Conservation (phyloP, 2,329 filamentous ascomycete genomes). For the Westerdykella sp. region DNA sequence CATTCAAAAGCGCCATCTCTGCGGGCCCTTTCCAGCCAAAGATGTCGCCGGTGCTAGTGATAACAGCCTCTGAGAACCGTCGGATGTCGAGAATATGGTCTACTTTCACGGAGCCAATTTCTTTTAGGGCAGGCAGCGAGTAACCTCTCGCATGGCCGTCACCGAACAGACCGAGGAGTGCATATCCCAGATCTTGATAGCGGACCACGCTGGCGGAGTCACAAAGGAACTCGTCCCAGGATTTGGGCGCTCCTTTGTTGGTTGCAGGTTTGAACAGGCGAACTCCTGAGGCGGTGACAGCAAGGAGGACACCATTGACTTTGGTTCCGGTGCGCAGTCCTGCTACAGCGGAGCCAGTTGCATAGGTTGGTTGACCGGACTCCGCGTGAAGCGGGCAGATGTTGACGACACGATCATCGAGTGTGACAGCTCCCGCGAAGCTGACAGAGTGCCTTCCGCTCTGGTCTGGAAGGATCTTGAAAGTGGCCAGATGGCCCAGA, state of each 20-base stretch:
- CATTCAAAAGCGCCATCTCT: conserved; percentile 74
- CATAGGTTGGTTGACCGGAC: conserved; percentile 67
- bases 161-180: conserved; percentile 76
- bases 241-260: conserved; percentile 84
- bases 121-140: conserved; percentile 80
- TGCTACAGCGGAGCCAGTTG: conserved; percentile 69
- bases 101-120: conserved; percentile 65
- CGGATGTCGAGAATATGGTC: conserved; percentile 63
- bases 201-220: conserved; percentile 72
- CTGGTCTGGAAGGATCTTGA: conserved; percentile 74
- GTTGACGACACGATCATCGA: conserved; percentile 65
- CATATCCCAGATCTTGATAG: conserved; percentile 67
- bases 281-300: conserved; percentile 66
- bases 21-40: conserved; percentile 85
- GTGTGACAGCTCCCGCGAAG: conserved; percentile 59
- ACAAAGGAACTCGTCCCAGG: conserved; percentile 77
- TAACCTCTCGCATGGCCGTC: conserved; percentile 75
- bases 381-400: conserved; percentile 76
- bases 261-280: conserved; percentile 81
- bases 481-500: conserved; percentile 74
- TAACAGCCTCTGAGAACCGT: conserved; percentile 61
- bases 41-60: conserved; percentile 74
- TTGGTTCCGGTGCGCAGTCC: conserved; percentile 67
- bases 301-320: conserved; percentile 74
- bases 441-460: conserved; percentile 66